These are phyloP conservation scores for Backusella circina DNA, from an alignment of 192 early-diverging fungal species.

Conservation along the genomic window DNA sequence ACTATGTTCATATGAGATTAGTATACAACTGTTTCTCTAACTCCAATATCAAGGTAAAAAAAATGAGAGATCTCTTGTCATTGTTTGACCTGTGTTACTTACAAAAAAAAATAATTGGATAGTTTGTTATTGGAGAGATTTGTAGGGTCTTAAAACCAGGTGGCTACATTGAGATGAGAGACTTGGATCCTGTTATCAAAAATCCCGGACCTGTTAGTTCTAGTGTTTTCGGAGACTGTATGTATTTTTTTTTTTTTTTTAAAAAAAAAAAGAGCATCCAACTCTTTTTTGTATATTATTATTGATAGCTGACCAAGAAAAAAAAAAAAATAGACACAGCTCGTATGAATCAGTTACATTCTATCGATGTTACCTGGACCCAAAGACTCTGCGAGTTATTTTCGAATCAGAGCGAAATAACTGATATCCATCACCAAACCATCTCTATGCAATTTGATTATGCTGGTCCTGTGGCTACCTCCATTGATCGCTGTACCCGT, in stretches of 20 bases:
- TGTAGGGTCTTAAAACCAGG: constrained; percentile 31
- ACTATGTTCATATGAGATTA: constrained; percentile 25
- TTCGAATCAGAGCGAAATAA: not conserved
- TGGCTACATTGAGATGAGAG: constrained; percentile 40
- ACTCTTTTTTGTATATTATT: not conserved
- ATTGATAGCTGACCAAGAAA: not conserved
- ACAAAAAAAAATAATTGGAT: not conserved
- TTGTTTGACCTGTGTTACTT: not conserved
- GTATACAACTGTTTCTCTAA: constrained; percentile 24
- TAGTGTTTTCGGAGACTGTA: not conserved
- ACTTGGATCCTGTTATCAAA: constrained; percentile 26
- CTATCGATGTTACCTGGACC: constrained; percentile 6
- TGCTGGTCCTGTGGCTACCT: not conserved
- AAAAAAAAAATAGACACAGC: not conserved
- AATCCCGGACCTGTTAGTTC: constrained; percentile 20
- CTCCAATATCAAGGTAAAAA: constrained; percentile 15
- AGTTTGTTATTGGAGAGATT: constrained; percentile 6
- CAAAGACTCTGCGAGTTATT: constrained; percentile 3
- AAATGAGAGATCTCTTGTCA: not conserved
- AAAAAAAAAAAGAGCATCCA: too few species aligned
- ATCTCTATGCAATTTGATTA: constrained; percentile 6
- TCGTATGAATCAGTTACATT: not conserved
- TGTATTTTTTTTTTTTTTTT: constrained; percentile 8
- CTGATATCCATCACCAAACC: constrained; percentile 4
- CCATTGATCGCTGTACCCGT: not conserved